Evolutionary conservation across 352 stramenopile species (phyloP), one percentile per base, ranked within the genome.

Genomic region (Phytophthora citrophthora): DNA sequence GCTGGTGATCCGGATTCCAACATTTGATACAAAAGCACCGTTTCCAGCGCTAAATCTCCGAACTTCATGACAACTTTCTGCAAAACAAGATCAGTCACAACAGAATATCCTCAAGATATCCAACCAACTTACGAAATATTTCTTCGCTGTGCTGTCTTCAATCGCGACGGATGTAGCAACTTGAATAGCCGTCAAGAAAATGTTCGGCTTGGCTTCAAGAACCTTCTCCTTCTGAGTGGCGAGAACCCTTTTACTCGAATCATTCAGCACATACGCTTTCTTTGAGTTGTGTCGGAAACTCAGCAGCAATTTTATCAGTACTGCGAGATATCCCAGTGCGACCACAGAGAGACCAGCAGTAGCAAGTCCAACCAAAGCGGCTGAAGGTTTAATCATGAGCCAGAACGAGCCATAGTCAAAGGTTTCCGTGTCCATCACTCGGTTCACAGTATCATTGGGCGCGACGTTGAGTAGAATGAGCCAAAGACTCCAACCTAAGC

Each of bases 401-500:
- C 72, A 81, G 38, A 77, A 81, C 1, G 54, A 55, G 1, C 72
- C 68, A 20, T 69, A 41, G 38, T 81, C 64, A 11, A 73, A 70
- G 6, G 49, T 58, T 12, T 56, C 24, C 0, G 72, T 77, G 31
- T 63, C 51, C 65, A 77, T 77, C 40, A 76, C 50, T 8, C 26
- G 39, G 29, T 77, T 81, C 23, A 76, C 65, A 0, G 51, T 77
- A n/a, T 61, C 46, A 8, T 57, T 76, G 0, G 68, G 68, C 3
- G 36, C 32, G 4, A 68, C 29, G n/a, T 61, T 76, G 2, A 81
- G 29, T 10, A 70, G 20, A 13, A 74, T 45, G 0, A 78, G 43
- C 58, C 69, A 73, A 0, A 76, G 5, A 20, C 61, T 65, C 68
- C 64, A 74, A 6, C n/a, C 34, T 2, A 70, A 27, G 26, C 60